Evolutionary conservation across 1,139 yeast genomes (phyloP).

Genomic region (Protomyces pachydermus): DNA sequence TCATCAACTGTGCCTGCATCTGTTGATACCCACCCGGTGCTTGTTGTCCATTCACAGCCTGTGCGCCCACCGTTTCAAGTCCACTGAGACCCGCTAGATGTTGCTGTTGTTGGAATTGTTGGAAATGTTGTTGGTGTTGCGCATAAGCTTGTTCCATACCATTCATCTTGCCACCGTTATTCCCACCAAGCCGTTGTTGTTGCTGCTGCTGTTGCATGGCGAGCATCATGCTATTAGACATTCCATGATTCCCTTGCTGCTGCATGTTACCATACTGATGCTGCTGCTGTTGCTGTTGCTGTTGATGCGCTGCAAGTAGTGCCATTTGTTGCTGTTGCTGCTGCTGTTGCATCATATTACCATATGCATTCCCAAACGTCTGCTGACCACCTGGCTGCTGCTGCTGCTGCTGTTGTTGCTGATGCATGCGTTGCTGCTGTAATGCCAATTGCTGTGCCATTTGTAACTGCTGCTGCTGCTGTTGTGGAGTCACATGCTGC

Average conservation of each 20-base stretch:
- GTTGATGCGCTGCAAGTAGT: background rate
- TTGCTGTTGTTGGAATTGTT: background rate
- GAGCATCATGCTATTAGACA: no score
- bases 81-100: background rate
- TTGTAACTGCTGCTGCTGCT: constrained; percentile 28
- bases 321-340: background rate
- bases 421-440: constrained; percentile 14
- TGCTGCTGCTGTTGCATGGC: no score
- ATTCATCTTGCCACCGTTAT: no score
- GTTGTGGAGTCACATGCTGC: constrained; percentile 13
- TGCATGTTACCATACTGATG: no score
- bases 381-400: background rate
- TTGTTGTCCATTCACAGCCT: background rate
- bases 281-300: no score
- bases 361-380: background rate
- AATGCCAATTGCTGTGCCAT: constrained; percentile 23
- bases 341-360: background rate
- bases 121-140: background rate
- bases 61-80: background rate
- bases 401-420: background rate
- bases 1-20: constrained; percentile 5
- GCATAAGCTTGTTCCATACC: background rate
- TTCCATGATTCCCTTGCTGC: no score
- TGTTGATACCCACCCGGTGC: background rate
- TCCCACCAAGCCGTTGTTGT: no score